Conservation (phyloP, 228 moss, liverwort and hornwort species). For the Sphagnum fallax region DNA sequence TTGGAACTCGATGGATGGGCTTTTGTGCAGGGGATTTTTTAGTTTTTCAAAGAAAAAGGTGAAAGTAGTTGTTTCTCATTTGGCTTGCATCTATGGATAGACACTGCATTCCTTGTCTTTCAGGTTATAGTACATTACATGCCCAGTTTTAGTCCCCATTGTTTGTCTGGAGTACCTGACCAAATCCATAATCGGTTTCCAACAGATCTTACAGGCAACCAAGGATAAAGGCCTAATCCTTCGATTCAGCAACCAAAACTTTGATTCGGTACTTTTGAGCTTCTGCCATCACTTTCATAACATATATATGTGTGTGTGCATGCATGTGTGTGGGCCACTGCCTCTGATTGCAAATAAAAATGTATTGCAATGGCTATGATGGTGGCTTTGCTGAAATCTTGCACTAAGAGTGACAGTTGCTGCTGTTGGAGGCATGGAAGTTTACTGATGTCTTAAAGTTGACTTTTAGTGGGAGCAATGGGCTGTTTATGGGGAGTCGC, state of each 20-base stretch:
- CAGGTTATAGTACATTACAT: too few species aligned
- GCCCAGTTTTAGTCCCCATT: too few species aligned
- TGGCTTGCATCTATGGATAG: too few species aligned
- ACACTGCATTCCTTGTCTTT: too few species aligned
- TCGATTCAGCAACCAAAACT: constrained; percentile 11
- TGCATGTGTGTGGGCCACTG: too few species aligned
- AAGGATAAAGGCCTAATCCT: neutral
- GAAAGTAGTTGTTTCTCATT: too few species aligned
- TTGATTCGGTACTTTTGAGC: constrained; percentile 2
- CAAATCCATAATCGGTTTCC: neutral
- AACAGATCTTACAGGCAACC: constrained; percentile 7
- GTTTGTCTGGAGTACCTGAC: too few species aligned
- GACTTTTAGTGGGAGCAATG: constrained; percentile 9
- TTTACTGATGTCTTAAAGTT: neutral
- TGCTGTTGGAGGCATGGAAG: neutral
- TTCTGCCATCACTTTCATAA: neutral
- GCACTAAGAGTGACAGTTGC: neutral
- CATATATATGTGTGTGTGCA: neutral
- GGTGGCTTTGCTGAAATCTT: neutral
- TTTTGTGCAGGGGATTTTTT: neutral
- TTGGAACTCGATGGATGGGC: neutral
- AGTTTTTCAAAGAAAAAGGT: too few species aligned
- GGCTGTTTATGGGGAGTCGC: constrained; percentile 8
- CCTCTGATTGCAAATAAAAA: too few species aligned
- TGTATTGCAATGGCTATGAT: neutral